Base-by-base conservation (phyloP, 2,329 filamentous ascomycete species). In the Trichocomaceae sp. region DNA sequence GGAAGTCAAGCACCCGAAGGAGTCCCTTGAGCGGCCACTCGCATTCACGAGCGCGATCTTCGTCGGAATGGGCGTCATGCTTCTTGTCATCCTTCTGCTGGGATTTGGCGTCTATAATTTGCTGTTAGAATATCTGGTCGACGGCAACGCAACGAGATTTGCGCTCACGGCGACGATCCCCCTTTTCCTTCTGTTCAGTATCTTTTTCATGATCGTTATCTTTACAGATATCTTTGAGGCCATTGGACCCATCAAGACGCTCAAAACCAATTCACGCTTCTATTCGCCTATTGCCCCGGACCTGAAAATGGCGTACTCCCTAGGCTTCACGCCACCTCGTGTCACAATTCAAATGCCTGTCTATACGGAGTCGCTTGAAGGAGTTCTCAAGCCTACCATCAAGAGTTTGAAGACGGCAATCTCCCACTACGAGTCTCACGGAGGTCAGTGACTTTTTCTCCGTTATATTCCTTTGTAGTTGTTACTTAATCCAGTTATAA, bases 291-390 rank as follows among this genome's bases (percentile, higher is more conserved):
- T 60, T 23, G 45, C 54, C 20, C 61, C 61, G 3, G 58, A 63
- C 54, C 50, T 60, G 47, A 45, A 55, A 48, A 51, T 20, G 12
- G 59, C 59, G 2, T 60, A 60, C 45, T 52, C 60, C 35, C 22
- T 59, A 2, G 60, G 60, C 33, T 62, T 62, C 48, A 29, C 26
- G 7, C 54, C 54, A 23, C 33, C 78, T 76, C 61, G 72, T 15
- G 59, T 81, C 57, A 92, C 88, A 2, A 87, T 95, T 42, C 89
- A 95, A 66, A 91, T 88, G 68, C 89, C 89, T 4, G 87, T 95
- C 0, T 95, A 93, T 75, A 93, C 92, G 69, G 89, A 95, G 69
- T 88, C 88, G 60, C 78, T 95, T 2, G 74, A 75, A 35, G 82
- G 77, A 58, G 89, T 95, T 63, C 82, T 83, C 59, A 72, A 74